Evolutionary conservation across 2,329 filamentous ascomycete species (phyloP).

Genomic region (Neofusicoccum kwambonambiense): DNA sequence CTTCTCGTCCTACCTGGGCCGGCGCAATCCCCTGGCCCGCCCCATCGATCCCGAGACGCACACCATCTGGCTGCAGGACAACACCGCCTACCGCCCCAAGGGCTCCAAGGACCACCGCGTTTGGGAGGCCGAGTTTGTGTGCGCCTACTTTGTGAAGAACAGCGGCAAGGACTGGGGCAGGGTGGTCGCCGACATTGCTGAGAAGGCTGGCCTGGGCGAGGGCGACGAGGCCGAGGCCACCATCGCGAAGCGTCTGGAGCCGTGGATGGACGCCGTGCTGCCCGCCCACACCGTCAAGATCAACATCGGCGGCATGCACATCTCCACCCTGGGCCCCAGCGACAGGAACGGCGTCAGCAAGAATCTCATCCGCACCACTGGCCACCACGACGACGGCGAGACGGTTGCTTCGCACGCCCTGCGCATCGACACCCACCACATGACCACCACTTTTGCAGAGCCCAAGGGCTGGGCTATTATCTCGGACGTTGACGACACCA

Average conservation of each 20-base stretch:
- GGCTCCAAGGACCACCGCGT: conserved; percentile 26
- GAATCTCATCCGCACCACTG: conserved; percentile 57
- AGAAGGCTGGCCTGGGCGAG: conserved; percentile 62
- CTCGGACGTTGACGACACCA: conserved; percentile 91
- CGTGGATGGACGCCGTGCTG: conserved; percentile 75
- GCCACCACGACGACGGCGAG: conserved; percentile 37
- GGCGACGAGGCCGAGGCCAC: conserved; percentile 53
- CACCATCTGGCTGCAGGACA: conserved; percentile 86
- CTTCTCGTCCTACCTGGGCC: conserved; percentile 39
- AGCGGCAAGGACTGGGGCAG: conserved; percentile 66
- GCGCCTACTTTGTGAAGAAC: conserved; percentile 75
- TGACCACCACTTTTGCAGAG: conserved; percentile 72
- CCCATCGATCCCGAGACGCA: conserved; percentile 62
- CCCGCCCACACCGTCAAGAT: conserved; percentile 69
- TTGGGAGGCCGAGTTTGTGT: conserved; percentile 83
- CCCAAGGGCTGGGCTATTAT: conserved; percentile 81
- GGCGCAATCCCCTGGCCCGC: conserved; percentile 36
- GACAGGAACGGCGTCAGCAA: conserved; percentile 70
- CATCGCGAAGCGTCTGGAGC: conserved; percentile 67
- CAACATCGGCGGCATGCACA: conserved; percentile 49
- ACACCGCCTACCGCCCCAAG: conserved; percentile 68
- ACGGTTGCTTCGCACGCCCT: conserved; percentile 31
- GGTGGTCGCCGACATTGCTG: conserved; percentile 67
- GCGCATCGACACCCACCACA: conserved; percentile 47
- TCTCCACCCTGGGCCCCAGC: conserved; percentile 60